Evolutionary conservation across 2,329 filamentous ascomycete species (phyloP).

Genomic region (Periconia sp.): DNA sequence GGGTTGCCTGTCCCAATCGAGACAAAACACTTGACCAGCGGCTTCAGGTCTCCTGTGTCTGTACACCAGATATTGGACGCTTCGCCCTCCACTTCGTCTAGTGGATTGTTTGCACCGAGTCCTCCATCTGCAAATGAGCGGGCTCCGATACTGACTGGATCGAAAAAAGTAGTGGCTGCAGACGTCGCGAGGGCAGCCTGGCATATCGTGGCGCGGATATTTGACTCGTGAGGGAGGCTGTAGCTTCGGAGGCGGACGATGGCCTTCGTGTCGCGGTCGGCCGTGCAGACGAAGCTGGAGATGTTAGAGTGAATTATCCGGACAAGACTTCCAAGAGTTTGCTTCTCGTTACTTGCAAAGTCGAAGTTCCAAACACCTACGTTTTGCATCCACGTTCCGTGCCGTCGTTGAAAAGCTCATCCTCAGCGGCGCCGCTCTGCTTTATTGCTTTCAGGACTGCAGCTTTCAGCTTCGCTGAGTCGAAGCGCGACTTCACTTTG

Average conservation of each 20-base stretch:
- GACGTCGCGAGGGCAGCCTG: conserved; percentile 33
- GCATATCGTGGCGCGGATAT: conserved; percentile 10
- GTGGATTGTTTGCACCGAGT: conserved; percentile 51
- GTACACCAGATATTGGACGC: conserved; percentile 13
- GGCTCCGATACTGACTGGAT: conserved; percentile 45
- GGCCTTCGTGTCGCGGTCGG: conserved; percentile 49
- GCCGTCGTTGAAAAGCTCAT: background rate
- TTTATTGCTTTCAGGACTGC: conserved; percentile 13
- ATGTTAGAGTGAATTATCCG: too few relatives aligned
- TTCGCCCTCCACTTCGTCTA: conserved; percentile 48
- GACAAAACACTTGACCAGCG: conserved; percentile 17
- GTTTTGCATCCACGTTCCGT: too few relatives aligned
- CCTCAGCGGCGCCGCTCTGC: background rate
- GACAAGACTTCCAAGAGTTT: too few relatives aligned
- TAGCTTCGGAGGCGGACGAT: conserved; percentile 44
- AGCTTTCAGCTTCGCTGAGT: conserved; percentile 16
- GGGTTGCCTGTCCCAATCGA: conserved; percentile 16
- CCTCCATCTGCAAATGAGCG: conserved; percentile 50
- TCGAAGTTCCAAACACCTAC: too few relatives aligned
- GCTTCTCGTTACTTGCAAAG: too few relatives aligned
- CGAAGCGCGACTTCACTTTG: conserved; percentile 16
- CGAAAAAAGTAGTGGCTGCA: conserved; percentile 37
- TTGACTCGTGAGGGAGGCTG: conserved; percentile 6
- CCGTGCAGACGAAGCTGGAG: conserved; percentile 52
- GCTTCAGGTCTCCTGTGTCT: conserved; percentile 12